Conservation (phyloP, 1,284 basidiomycete genomes). For the Sanghuangporus weigelae region DNA sequence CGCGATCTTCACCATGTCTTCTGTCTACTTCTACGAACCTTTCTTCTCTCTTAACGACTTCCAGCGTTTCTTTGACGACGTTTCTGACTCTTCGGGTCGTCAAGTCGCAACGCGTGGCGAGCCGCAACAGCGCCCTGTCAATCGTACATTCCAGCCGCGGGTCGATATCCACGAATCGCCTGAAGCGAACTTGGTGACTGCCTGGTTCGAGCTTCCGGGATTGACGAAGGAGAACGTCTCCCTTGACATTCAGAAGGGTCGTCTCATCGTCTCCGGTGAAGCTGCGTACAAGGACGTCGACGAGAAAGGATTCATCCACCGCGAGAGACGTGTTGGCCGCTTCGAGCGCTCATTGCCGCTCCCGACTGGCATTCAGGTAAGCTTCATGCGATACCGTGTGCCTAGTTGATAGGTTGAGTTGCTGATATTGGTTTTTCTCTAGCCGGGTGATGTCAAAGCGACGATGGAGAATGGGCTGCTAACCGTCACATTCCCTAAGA, state of each 20-base stretch:
- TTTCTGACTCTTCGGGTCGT: slow-evolving; percentile 26
- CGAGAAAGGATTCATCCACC: slow-evolving; percentile 41
- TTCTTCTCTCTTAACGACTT: slow-evolving; percentile 38
- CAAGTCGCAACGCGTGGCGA: slow-evolving; percentile 7
- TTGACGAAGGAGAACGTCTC: slow-evolving; percentile 38
- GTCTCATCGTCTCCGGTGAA: slow-evolving; percentile 43
- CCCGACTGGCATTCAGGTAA: slow-evolving; percentile 9
- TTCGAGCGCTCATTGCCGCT: slow-evolving; percentile 19
- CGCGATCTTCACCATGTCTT: slow-evolving; percentile 22
- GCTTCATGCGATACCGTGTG: not conserved
- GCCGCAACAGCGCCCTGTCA: not conserved
- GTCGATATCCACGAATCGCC: slow-evolving; percentile 41
- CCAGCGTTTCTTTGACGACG: slow-evolving; percentile 45
- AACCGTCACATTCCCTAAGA: slow-evolving; percentile 40
- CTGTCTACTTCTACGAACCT: slow-evolving; percentile 41
- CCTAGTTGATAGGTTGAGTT: not conserved
- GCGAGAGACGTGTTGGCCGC: slow-evolving; percentile 40
- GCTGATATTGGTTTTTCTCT: not conserved
- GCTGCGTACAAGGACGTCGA: slow-evolving; percentile 29
- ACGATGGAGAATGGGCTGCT: slow-evolving; percentile 39
- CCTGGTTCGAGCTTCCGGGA: slow-evolving; percentile 42
- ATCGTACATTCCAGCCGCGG: slow-evolving; percentile 23
- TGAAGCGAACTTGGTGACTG: slow-evolving; percentile 7
- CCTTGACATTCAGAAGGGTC: slow-evolving; percentile 38
- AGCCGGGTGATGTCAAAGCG: slow-evolving; percentile 40